These are phyloP conservation scores for Phytophthora palmivora DNA, from an alignment of 352 stramenopile genomes.

Conservation along the genomic window DNA sequence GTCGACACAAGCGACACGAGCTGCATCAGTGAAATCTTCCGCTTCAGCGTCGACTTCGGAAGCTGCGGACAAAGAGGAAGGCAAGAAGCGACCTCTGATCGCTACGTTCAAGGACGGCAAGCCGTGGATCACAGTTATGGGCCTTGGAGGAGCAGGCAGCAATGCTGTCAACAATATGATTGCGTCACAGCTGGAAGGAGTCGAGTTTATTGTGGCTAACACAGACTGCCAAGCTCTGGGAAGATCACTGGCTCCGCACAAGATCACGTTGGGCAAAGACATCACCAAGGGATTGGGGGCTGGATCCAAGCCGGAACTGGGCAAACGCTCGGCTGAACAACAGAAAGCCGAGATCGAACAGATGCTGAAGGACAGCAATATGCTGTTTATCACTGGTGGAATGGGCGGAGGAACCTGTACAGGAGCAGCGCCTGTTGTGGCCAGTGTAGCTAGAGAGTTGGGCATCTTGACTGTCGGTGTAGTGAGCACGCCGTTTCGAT, in stretches of 20 bases:
- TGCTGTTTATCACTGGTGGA: constrained; percentile 96
- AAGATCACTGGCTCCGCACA: constrained; percentile 78
- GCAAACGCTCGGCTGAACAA: constrained; percentile 86
- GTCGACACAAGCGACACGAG: constrained; percentile 13
- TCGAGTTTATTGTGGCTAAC: constrained; percentile 97
- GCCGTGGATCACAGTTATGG: constrained; percentile 88
- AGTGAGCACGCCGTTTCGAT: constrained; percentile 96
- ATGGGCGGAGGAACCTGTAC: constrained; percentile 95
- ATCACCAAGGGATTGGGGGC: constrained; percentile 86
- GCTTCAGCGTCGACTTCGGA: background rate
- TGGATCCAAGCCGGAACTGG: constrained; percentile 83
- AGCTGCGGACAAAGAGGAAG: constrained; percentile 32
- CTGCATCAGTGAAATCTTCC: constrained; percentile 16
- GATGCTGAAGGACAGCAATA: constrained; percentile 92
- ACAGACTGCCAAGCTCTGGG: constrained; percentile 94
- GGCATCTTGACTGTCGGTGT: constrained; percentile 96
- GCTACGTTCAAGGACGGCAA: constrained; percentile 83
- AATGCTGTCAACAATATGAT: constrained; percentile 94
- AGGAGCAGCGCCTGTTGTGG: constrained; percentile 94
- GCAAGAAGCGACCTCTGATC: constrained; percentile 51
- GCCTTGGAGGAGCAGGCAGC: constrained; percentile 81
- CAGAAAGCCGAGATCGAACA: constrained; percentile 90
- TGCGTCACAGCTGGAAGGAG: constrained; percentile 86
- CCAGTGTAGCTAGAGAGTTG: constrained; percentile 92
- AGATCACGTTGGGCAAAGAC: constrained; percentile 87